Percentiles rank a stretch among this genome's conserved stretches.
phyloP scores from a whole-genome alignment of 2,329 filamentous ascomycete genomes.

The Fusarium devonianum region DNA sequence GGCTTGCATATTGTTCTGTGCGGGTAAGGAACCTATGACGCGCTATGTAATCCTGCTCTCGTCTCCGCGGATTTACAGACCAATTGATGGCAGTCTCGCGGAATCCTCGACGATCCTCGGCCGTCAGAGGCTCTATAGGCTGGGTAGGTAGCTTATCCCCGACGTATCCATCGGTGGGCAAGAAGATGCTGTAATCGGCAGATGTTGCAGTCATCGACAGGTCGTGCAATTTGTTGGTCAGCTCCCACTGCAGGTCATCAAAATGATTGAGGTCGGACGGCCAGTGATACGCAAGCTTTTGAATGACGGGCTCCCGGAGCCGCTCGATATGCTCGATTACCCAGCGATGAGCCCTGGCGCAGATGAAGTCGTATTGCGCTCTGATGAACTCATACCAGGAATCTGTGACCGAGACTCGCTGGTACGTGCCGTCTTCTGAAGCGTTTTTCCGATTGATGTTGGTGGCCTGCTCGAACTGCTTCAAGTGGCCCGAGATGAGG shows the following conservation, averaged over 20 bases:
- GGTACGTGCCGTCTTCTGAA: neutral
- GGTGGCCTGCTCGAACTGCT: conserved; percentile 36
- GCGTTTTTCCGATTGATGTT: conserved; percentile 28
- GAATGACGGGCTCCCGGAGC: conserved; percentile 24
- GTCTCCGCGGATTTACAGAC: conserved; percentile 11
- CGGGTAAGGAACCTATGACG: conserved; percentile 4
- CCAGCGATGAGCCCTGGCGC: conserved; percentile 36
- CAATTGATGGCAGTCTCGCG: conserved; percentile 17
- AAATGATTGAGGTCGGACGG: neutral
- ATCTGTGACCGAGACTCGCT: conserved; percentile 25
- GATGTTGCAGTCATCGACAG: conserved; percentile 30
- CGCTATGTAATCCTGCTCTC: conserved; percentile 10
- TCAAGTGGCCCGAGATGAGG: conserved; percentile 37
- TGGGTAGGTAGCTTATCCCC: conserved; percentile 26
- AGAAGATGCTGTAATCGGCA: conserved; percentile 38
- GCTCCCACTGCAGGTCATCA: conserved; percentile 21
- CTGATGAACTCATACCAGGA: conserved; percentile 41
- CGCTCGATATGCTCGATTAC: conserved; percentile 35
- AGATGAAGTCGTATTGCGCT: conserved; percentile 33
- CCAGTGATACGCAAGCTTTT: conserved; percentile 8
- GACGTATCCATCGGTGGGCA: conserved; percentile 43
- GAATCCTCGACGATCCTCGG: neutral
- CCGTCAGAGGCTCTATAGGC: conserved; percentile 8
- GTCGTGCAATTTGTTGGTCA: conserved; percentile 39
- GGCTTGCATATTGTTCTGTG: conserved; percentile 7